These are phyloP conservation scores for Colletotrichum phormii DNA, from an alignment of 2,329 filamentous ascomycete genomes.

Conservation along the genomic window DNA sequence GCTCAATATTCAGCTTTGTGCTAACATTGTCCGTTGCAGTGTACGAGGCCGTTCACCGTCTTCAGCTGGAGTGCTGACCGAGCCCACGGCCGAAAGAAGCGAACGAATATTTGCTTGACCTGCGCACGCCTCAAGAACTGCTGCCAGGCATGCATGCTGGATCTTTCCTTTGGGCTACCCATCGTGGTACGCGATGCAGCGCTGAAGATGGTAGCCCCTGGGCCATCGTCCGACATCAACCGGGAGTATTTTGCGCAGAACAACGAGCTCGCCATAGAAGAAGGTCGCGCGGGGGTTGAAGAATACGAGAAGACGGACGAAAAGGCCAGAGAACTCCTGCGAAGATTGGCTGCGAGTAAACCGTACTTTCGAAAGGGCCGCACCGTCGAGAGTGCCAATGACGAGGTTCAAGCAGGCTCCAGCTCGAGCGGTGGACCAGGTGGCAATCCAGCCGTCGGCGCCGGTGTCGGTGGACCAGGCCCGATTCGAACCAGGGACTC, in stretches of 20 bases:
- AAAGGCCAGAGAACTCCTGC: constrained; percentile 89
- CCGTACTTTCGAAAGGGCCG: constrained; percentile 94
- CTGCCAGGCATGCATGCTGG: constrained; percentile 98
- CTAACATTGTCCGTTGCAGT: constrained; percentile 53
- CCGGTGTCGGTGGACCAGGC: constrained; percentile 73
- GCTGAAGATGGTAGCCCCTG: constrained; percentile 96
- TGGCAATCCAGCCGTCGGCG: constrained; percentile 63
- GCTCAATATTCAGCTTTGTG: constrained; percentile 27
- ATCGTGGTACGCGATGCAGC: constrained; percentile 96
- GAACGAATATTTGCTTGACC: constrained; percentile 95
- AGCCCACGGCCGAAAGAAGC: constrained; percentile 86
- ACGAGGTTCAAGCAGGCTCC: constrained; percentile 41
- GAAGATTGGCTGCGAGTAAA: constrained; percentile 88
- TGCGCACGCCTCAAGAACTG: constrained; percentile 98
- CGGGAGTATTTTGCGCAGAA: constrained; percentile 98
- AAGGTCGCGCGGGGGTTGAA: constrained; percentile 85
- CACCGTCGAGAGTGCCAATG: constrained; percentile 70
- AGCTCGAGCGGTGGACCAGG: constrained; percentile 43
- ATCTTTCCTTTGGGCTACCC: constrained; percentile 93
- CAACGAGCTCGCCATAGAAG: constrained; percentile 94
- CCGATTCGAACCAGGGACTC: constrained; percentile 82
- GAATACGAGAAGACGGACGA: constrained; percentile 98
- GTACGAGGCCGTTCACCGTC: constrained; percentile 94
- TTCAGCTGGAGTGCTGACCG: constrained; percentile 96
- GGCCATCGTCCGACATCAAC: constrained; percentile 92